Base-by-base conservation (phyloP, 2,329 filamentous ascomycete genomes). In the Piedraia hortae region DNA sequence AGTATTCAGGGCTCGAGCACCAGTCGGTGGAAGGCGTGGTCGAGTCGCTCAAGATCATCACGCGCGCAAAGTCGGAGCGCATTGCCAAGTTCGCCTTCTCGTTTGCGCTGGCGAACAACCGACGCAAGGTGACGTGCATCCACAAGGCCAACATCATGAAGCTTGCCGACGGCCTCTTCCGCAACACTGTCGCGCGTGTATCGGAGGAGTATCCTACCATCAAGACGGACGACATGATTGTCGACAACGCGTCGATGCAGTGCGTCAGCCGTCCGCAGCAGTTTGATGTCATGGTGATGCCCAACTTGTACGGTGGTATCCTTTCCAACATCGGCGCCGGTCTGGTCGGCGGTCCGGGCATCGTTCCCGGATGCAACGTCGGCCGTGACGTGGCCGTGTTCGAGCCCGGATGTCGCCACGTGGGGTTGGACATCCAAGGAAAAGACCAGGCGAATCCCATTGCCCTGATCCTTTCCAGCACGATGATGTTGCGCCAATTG, bases 141-240 rank as follows among this genome's bases (percentile, higher is more conserved):
- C 85, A 97, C 71, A 97, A 97, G 65, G 85, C 85, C 54, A 97
- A 97, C 63, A 97, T 97, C 59, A 97, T 97, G 85, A 97, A 97
- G 65, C 63, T 97, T 28, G 82, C 80, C 48, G 85, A 97, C 40
- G 85, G 85, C 53, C 73, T 97, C 26, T 97, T 97, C 75, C 73
- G 85, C 49, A 82, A 69, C 56, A 93, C 85, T 37, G 88, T 93
- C 62, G 77, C 89, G 59, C 62, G 68, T 42, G 68, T 85, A 36
- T 74, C 78, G 35, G 73, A 88, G 58, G 77, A 90, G 50, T 97
- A 85, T 58, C 82, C 85, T 28, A 88, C 75, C 31, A 62, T 97
- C 38, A 74, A 91, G 59, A 71, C 70, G 46, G 88, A 88, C 59
- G 85, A 97, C 56, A 91, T 97, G 82, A 97, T 97, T 50, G 85